A percentile compares a stretch with the other conserved stretches of the same genome.
Evolutionary conservation across 768 basidiomycete species (phyloP).

Genomic region (Serendipita indica): DNA sequence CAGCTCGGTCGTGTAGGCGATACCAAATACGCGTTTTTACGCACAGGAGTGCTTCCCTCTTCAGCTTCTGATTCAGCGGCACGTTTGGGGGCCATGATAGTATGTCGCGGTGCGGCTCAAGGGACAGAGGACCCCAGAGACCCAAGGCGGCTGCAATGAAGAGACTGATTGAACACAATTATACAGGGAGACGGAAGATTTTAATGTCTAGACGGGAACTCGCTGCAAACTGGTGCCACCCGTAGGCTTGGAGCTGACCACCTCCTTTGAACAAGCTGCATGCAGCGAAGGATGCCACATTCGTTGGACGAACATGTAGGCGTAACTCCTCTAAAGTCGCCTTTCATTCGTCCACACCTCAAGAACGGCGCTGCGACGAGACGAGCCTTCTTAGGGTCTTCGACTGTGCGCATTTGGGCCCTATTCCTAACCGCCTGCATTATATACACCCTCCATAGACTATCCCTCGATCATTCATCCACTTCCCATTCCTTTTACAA

Average conservation of each 20-base stretch:
- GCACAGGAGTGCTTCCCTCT: neutral
- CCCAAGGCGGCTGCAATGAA: neutral
- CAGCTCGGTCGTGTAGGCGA: neutral
- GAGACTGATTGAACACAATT: neutral
- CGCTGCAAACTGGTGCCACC: neutral
- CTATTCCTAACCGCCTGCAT: neutral
- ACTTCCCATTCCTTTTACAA: conserved; percentile 11
- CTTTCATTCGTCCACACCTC: neutral
- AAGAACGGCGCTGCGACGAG: neutral
- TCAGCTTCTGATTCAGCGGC: neutral
- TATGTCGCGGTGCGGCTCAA: neutral
- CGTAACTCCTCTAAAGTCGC: neutral
- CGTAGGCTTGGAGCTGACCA: neutral
- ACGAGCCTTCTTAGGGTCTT: neutral
- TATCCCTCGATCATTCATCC: neutral
- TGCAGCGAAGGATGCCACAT: neutral
- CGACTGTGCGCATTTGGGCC: neutral
- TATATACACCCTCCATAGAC: neutral
- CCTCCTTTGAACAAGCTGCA: neutral
- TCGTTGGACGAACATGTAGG: too few species aligned
- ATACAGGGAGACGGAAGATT: too few species aligned
- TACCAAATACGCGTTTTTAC: neutral
- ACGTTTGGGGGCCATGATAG: neutral
- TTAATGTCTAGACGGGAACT: too few species aligned
- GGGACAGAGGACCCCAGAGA: neutral